Evolutionary conservation across 2,329 filamentous ascomycete species (phyloP).

Genomic region (Exophiala sp.): DNA sequence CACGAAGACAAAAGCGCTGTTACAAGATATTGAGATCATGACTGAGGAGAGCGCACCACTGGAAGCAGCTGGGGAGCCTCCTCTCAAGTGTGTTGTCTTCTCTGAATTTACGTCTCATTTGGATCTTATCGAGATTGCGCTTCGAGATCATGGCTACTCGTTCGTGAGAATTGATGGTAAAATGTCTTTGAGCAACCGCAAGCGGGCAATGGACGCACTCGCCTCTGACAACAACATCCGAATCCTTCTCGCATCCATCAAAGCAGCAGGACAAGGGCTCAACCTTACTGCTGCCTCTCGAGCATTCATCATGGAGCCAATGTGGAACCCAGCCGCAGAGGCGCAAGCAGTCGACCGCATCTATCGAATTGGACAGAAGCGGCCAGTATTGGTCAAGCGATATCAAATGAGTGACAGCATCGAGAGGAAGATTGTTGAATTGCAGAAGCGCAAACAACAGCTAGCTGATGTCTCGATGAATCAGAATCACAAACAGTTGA

Average conservation of each 20-base stretch:
- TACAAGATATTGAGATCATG: slow-evolving; percentile 68
- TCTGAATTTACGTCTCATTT: slow-evolving; percentile 95
- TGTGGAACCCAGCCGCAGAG: slow-evolving; percentile 94
- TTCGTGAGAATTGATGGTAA: slow-evolving; percentile 85
- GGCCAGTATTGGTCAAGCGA: slow-evolving; percentile 80
- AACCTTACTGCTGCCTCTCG: slow-evolving; percentile 83
- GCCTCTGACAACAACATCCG: slow-evolving; percentile 67
- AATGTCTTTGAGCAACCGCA: slow-evolving; percentile 73
- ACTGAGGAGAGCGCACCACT: slow-evolving; percentile 57
- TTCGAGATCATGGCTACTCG: slow-evolving; percentile 63
- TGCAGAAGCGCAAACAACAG: slow-evolving; percentile 91
- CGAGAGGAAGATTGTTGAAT: slow-evolving; percentile 84
- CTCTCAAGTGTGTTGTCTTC: slow-evolving; percentile 91
- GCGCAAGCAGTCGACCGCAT: slow-evolving; percentile 93
- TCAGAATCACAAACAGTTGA: slow-evolving; percentile 39
- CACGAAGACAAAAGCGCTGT: slow-evolving; percentile 81
- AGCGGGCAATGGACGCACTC: slow-evolving; percentile 72
- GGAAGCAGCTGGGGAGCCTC: slow-evolving; percentile 59
- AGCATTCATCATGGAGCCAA: slow-evolving; percentile 97
- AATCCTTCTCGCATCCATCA: slow-evolving; percentile 88
- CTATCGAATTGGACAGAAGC: slow-evolving; percentile 82
- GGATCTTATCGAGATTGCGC: slow-evolving; percentile 81
- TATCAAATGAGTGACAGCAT: slow-evolving; percentile 91
- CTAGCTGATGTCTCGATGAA: slow-evolving; percentile 85
- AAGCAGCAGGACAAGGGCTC: slow-evolving; percentile 83